Percentiles rank a stretch among this genome's conserved stretches.
Conservation (phyloP, 2,329 filamentous ascomycete species). For the Rutstroemia sp. region DNA sequence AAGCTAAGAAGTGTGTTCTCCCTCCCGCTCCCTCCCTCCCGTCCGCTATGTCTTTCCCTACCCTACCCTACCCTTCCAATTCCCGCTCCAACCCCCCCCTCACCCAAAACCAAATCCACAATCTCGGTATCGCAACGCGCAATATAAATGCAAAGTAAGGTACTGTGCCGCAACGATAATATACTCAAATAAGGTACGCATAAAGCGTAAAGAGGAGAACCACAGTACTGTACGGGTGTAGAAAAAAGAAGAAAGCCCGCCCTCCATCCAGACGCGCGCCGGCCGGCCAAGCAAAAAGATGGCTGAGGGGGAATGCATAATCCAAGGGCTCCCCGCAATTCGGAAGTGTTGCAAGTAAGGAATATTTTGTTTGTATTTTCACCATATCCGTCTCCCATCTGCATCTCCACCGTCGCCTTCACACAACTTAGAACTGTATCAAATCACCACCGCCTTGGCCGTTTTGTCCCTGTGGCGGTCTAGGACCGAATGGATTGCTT, state of each 20-base stretch:
- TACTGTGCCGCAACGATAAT: too few relatives aligned
- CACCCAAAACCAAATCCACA: background rate
- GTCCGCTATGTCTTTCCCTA: background rate
- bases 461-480: slow-evolving; percentile 41
- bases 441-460: slow-evolving; percentile 27
- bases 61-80: background rate
- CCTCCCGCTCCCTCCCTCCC: background rate
- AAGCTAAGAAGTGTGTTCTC: background rate
- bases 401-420: background rate
- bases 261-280: too few relatives aligned
- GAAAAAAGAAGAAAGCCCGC: too few relatives aligned
- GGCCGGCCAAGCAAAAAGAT: too few relatives aligned
- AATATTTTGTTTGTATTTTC: background rate
- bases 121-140: background rate
- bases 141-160: too few relatives aligned
- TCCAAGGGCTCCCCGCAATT: too few relatives aligned
- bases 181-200: too few relatives aligned
- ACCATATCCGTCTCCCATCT: background rate
- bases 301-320: too few relatives aligned
- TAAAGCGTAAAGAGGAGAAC: too few relatives aligned
- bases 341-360: too few relatives aligned
- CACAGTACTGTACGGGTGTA: too few relatives aligned
- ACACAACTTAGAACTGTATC: slow-evolving; percentile 26
- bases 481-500: slow-evolving; percentile 50
- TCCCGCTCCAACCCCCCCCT: background rate